These are phyloP conservation scores for Cyclocybe cylindracea DNA, from an alignment of 768 basidiomycete genomes.

Conservation along the genomic window DNA sequence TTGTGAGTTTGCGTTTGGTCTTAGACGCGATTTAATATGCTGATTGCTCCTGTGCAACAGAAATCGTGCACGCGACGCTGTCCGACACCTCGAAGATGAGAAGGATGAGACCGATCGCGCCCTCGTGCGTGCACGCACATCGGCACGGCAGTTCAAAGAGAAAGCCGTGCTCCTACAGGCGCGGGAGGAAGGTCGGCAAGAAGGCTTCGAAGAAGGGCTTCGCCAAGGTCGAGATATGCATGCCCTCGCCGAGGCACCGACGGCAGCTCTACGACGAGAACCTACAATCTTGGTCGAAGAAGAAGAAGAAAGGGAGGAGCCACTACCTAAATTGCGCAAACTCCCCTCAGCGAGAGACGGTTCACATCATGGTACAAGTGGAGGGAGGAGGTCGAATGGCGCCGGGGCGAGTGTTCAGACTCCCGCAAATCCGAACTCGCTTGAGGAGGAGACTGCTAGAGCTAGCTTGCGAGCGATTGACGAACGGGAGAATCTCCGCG, in stretches of 20 bases:
- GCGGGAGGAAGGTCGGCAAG: slow-evolving; percentile 52
- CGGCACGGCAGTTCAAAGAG: slow-evolving; percentile 56
- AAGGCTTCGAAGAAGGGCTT: slow-evolving; percentile 48
- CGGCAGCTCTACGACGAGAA: slow-evolving; percentile 5
- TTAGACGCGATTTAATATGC: neutral
- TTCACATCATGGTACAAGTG: neutral
- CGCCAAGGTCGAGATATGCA: slow-evolving; percentile 42
- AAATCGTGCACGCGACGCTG: slow-evolving; percentile 21
- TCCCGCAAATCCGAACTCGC: slow-evolving; percentile 5
- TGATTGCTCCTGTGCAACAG: slow-evolving; percentile 11
- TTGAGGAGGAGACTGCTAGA: slow-evolving; percentile 15
- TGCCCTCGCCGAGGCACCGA: slow-evolving; percentile 10
- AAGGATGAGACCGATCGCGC: slow-evolving; percentile 32
- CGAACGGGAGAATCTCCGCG: slow-evolving; percentile 17
- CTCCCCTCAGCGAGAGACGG: neutral
- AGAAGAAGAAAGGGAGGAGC: neutral
- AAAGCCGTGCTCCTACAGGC: slow-evolving; percentile 52
- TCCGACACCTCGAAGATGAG: slow-evolving; percentile 28
- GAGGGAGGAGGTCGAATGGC: neutral
- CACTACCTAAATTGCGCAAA: neutral
- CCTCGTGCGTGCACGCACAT: slow-evolving; percentile 43
- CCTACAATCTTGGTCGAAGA: neutral
- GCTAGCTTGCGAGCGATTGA: slow-evolving; percentile 15
- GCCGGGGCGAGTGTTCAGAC: neutral
- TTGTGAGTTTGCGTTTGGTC: slow-evolving; percentile 20